Percentiles rank a stretch among this genome's conserved stretches.
Conservation (phyloP, 257 asterid species). For the Cinchona pubescens region DNA sequence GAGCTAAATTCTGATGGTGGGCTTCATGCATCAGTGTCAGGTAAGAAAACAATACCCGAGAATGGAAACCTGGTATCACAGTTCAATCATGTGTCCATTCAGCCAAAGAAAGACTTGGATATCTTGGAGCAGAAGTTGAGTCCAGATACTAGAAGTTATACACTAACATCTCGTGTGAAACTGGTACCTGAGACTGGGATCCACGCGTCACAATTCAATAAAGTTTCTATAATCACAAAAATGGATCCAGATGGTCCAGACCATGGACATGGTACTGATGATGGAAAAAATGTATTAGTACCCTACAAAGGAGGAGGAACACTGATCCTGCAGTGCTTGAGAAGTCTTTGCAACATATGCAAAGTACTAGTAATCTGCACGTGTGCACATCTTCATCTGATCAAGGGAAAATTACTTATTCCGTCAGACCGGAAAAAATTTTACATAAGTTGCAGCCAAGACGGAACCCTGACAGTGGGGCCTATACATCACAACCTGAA, state of each 20-base stretch:
- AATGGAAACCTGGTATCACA: background rate
- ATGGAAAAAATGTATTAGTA: conserved; percentile 25
- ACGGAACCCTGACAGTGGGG: conserved; percentile 37
- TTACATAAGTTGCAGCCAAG: conserved; percentile 42
- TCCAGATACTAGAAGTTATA: background rate
- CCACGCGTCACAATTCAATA: conserved; percentile 32
- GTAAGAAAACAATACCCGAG: conserved; percentile 10
- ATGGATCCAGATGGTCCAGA: conserved; percentile 30
- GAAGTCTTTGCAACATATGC: conserved; percentile 26
- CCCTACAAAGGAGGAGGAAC: conserved; percentile 25
- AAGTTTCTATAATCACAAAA: conserved; percentile 38
- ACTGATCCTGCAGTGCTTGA: conserved; percentile 18
- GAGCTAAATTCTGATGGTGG: background rate
- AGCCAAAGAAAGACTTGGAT: conserved; percentile 14
- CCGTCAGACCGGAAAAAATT: conserved; percentile 27
- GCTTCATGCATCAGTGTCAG: background rate
- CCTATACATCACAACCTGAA: conserved; percentile 22
- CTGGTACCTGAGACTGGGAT: conserved; percentile 26
- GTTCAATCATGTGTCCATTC: background rate
- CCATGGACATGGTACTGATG: conserved; percentile 30
- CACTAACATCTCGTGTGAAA: conserved; percentile 14
- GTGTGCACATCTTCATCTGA: conserved; percentile 29
- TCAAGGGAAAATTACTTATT: conserved; percentile 31
- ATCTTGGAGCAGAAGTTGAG: conserved; percentile 9
- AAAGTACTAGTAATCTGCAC: conserved; percentile 27